phyloP scores from a whole-genome alignment of 495 filamentous ascomycete species.

The Achaetomiella virescens region DNA sequence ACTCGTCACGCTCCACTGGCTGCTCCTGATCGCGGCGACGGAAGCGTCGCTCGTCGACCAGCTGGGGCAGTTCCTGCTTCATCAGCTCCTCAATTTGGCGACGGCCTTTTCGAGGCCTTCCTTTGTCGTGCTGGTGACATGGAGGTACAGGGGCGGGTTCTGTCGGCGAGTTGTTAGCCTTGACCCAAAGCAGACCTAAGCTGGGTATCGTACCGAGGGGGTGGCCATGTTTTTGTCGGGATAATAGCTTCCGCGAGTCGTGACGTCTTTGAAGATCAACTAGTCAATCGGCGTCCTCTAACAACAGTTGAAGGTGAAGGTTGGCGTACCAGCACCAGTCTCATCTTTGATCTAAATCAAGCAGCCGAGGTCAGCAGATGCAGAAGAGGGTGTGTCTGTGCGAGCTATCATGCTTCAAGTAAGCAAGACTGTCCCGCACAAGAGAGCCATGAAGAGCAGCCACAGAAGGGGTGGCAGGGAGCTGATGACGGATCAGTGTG shows the following conservation, averaged over 20 bases:
- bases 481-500: conserved; percentile 73
- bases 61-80: conserved; percentile 90
- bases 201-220: conserved; percentile 55
- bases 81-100: conserved; percentile 84
- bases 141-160: conserved; percentile 92
- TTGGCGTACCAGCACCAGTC: conserved; percentile 97
- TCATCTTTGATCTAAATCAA: conserved; percentile 99
- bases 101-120: conserved; percentile 86
- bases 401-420: conserved; percentile 72
- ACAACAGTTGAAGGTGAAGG: conserved; percentile 39
- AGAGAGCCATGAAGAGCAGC: conserved; percentile 33
- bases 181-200: background rate
- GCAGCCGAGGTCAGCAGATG: conserved; percentile 94
- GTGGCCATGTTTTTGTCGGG: conserved; percentile 98
- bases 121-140: conserved; percentile 89
- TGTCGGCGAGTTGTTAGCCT: conserved; percentile 33
- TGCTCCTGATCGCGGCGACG: conserved; percentile 82
- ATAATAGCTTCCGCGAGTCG: conserved; percentile 90
- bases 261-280: conserved; percentile 85
- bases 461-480: conserved; percentile 31
- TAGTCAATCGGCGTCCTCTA: conserved; percentile 50
- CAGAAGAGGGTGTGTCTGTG: conserved; percentile 67
- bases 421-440: conserved; percentile 73
- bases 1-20: conserved; percentile 88
- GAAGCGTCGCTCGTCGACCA: conserved; percentile 93